Conservation (phyloP, 306 rosid species). For the Rosa rugosa region DNA sequence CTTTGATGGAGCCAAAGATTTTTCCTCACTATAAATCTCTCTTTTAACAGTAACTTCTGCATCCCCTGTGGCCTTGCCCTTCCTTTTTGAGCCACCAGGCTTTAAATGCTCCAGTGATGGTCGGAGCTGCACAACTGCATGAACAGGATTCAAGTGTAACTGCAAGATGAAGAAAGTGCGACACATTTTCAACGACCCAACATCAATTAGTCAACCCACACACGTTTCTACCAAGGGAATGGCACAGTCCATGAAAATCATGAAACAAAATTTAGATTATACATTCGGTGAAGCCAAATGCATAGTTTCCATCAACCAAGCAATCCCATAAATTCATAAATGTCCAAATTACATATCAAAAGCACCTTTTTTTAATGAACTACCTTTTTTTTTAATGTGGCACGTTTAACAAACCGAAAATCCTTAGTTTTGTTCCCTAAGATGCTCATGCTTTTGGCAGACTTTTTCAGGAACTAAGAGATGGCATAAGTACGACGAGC, state of each 20-base stretch:
- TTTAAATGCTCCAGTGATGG: slow-evolving; percentile 65
- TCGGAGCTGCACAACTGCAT: slow-evolving; percentile 79
- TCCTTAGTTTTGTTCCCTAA: no score
- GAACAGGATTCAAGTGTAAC: slow-evolving; percentile 86
- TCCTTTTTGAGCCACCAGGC: slow-evolving; percentile 57
- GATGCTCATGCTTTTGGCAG: neutral
- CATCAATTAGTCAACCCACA: neutral
- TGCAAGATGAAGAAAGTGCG: slow-evolving; percentile 47
- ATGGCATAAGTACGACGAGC: neutral
- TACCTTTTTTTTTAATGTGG: no score
- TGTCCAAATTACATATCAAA: neutral
- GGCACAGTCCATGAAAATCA: neutral
- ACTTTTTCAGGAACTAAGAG: neutral
- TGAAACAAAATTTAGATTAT: neutral
- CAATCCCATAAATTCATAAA: neutral
- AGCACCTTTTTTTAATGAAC: neutral
- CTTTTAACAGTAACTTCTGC: slow-evolving; percentile 46
- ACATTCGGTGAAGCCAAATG: neutral
- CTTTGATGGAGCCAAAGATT: slow-evolving; percentile 48
- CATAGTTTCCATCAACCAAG: neutral
- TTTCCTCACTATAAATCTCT: slow-evolving; percentile 52
- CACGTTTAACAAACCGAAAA: no score
- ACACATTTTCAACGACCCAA: slow-evolving; percentile 9
- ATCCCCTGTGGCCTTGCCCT: slow-evolving; percentile 30
- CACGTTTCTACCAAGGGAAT: neutral